Evolutionary conservation across 345 rosid species (phyloP).

Genomic region (Lumnitzera racemosa): DNA sequence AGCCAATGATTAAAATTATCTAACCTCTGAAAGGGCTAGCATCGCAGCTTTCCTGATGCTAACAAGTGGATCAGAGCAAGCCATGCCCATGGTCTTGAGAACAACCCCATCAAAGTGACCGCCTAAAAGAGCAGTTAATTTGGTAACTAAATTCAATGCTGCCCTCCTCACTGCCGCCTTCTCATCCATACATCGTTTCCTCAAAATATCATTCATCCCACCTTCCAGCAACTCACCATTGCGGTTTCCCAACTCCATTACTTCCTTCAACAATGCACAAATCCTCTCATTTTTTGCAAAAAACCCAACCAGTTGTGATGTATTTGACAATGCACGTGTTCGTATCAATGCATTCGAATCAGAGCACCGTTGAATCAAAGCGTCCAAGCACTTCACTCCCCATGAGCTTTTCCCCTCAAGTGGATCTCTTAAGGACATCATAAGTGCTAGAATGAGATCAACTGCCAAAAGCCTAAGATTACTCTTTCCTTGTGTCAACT

Average conservation of each 20-base stretch:
- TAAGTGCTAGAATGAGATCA: constrained; percentile 58
- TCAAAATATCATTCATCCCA: constrained; percentile 45
- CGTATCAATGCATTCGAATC: constrained; percentile 52
- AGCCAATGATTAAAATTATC: constrained; percentile 11
- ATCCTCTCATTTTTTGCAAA: constrained; percentile 39
- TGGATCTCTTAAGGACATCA: constrained; percentile 43
- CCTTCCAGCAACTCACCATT: constrained; percentile 20
- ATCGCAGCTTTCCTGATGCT: constrained; percentile 87
- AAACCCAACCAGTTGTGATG: constrained; percentile 69
- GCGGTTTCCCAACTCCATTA: constrained; percentile 37
- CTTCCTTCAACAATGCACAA: constrained; percentile 39
- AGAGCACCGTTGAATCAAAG: constrained; percentile 62
- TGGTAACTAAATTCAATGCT: constrained; percentile 61
- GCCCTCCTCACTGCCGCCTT: constrained; percentile 82
- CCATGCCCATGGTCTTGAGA: constrained; percentile 69
- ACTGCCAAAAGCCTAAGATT: constrained; percentile 69
- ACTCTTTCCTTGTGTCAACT: constrained; percentile 65
- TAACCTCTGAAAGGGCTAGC: constrained; percentile 86
- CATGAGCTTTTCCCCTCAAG: constrained; percentile 34
- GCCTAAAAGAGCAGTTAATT: constrained; percentile 53
- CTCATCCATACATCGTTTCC: constrained; percentile 79
- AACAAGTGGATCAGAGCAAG: constrained; percentile 91
- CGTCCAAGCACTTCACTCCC: constrained; percentile 55
- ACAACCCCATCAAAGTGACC: constrained; percentile 59
- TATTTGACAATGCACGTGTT: constrained; percentile 76